Evolutionary conservation across 2,329 filamentous ascomycete species (phyloP).

Genomic region (Albifimbria verrucaria): DNA sequence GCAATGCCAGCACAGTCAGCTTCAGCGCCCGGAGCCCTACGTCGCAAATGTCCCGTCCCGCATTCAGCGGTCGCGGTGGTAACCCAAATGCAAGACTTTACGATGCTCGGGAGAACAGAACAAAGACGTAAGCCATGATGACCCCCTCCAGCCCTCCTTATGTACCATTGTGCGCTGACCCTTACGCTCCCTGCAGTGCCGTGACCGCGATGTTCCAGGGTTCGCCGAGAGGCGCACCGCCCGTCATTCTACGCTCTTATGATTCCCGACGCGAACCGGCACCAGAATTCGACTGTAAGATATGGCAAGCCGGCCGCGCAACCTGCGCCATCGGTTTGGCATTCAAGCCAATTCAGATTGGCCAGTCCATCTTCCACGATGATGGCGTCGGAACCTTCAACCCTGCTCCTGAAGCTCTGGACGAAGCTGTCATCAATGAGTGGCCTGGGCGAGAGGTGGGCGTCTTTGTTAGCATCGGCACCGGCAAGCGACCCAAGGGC

Average conservation of each 20-base stretch:
- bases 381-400: conserved; percentile 92
- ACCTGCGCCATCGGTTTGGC: conserved; percentile 87
- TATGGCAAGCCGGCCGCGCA: conserved; percentile 96
- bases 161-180: not conserved
- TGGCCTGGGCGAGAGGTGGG: conserved; percentile 93
- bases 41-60: conserved; percentile 52
- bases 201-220: conserved; percentile 91
- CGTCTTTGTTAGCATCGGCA: conserved; percentile 91
- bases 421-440: conserved; percentile 88
- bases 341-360: conserved; percentile 93
- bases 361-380: conserved; percentile 90
- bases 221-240: conserved; percentile 62
- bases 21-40: conserved; percentile 66
- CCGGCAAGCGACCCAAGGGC: conserved; percentile 70
- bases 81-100: conserved; percentile 87
- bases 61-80: conserved; percentile 61
- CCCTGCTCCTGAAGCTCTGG: conserved; percentile 77
- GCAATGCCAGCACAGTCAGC: conserved; percentile 80
- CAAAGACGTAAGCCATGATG: conserved; percentile 79
- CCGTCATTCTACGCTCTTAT: conserved; percentile 84
- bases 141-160: no score
- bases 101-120: conserved; percentile 78
- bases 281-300: conserved; percentile 88
- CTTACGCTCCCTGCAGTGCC: conserved; percentile 51
- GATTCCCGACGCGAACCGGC: conserved; percentile 89